These are phyloP conservation scores for Neolentinus lepideus DNA, from an alignment of 1,284 basidiomycete genomes.

Conservation along the genomic window DNA sequence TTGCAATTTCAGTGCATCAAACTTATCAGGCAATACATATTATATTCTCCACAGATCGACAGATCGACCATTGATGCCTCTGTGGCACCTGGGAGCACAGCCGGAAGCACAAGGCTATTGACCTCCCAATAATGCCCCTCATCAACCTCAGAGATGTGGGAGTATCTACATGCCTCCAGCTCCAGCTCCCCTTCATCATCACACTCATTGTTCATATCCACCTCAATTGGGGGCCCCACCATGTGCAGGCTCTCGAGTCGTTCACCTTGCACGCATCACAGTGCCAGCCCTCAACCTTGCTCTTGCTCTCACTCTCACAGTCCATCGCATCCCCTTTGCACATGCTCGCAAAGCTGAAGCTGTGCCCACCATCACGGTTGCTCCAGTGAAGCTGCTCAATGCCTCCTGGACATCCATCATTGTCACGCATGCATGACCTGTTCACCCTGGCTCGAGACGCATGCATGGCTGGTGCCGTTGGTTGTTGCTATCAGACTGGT, in stretches of 20 bases:
- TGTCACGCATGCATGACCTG: constrained; percentile 77
- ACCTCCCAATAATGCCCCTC: no score
- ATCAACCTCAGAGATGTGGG: constrained; percentile 63
- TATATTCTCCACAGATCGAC: no score
- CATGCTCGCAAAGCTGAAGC: constrained; percentile 69
- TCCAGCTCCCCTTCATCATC: constrained; percentile 44
- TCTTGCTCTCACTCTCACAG: constrained; percentile 33
- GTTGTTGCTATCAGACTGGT: constrained; percentile 11
- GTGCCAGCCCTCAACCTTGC: constrained; percentile 51
- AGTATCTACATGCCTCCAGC: constrained; percentile 24
- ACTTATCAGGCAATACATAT: no score
- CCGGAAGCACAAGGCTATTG: no score
- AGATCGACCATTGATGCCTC: no score
- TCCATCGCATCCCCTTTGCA: constrained; percentile 45
- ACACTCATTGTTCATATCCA: constrained; percentile 79
- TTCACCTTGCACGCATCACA: constrained; percentile 52
- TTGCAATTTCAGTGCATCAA: no score
- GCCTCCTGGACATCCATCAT: constrained; percentile 82
- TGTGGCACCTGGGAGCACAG: no score
- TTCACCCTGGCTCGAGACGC: constrained; percentile 23
- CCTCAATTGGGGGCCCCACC: constrained; percentile 58
- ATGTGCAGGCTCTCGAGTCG: constrained; percentile 35
- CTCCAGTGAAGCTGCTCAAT: constrained; percentile 69
- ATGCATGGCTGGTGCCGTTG: constrained; percentile 15
- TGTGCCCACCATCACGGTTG: constrained; percentile 50